Evolutionary conservation across 2,329 filamentous ascomycete species (phyloP).

Genomic region (Daldinia sp.): DNA sequence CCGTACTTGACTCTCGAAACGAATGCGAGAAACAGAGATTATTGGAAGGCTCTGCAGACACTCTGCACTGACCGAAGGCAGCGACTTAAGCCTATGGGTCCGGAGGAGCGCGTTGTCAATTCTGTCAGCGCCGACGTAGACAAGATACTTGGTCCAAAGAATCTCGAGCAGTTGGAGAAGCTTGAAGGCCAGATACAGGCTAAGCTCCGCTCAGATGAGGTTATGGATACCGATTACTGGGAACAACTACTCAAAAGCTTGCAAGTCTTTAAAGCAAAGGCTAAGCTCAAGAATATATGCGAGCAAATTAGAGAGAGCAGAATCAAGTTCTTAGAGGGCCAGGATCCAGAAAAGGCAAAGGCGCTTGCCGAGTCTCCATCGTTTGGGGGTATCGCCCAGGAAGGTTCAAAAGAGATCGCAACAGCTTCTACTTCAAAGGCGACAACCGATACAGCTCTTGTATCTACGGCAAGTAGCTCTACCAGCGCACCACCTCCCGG

Average conservation of each 20-base stretch:
- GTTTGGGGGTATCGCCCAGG: slow-evolving; percentile 51
- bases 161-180: slow-evolving; percentile 82
- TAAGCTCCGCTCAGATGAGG: slow-evolving; percentile 88
- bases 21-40: slow-evolving; percentile 79
- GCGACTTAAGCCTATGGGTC: slow-evolving; percentile 67
- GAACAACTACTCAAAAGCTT: slow-evolving; percentile 87
- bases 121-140: slow-evolving; percentile 90
- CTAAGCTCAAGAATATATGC: slow-evolving; percentile 80
- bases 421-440: slow-evolving; percentile 40
- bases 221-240: slow-evolving; percentile 98
- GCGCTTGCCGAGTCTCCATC: slow-evolving; percentile 47
- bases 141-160: slow-evolving; percentile 83
- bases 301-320: slow-evolving; percentile 77
- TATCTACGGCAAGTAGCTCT: slow-evolving; percentile 45
- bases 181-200: slow-evolving; percentile 86
- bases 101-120: slow-evolving; percentile 77
- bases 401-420: slow-evolving; percentile 46
- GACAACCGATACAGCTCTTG: slow-evolving; percentile 32
- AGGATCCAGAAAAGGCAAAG: slow-evolving; percentile 73
- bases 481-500: slow-evolving; percentile 59
- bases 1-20: slow-evolving; percentile 84
- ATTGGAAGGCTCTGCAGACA: slow-evolving; percentile 90
- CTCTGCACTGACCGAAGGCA: slow-evolving; percentile 81
- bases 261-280: slow-evolving; percentile 89
- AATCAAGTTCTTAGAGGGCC: slow-evolving; percentile 69